Conservation (phyloP, 2,329 filamentous ascomycete species). For the Xylaria sp. region DNA sequence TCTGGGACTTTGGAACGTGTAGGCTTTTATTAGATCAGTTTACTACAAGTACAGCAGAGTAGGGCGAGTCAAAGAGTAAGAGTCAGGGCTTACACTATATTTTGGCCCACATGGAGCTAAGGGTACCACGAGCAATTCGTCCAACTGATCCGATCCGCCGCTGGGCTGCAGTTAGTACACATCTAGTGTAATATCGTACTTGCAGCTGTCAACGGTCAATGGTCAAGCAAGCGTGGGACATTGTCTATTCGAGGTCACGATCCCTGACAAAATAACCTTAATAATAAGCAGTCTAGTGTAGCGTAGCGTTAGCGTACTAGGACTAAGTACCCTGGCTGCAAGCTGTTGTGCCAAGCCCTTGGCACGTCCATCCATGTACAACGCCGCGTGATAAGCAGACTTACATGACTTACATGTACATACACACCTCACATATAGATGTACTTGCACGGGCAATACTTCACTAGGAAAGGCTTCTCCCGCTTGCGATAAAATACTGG, state of each 20-base stretch:
- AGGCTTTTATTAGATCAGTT: constrained; percentile 27
- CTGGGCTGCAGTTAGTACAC: no score
- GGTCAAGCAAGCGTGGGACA: no score
- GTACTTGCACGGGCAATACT: neutral
- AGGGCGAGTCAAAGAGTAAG: constrained; percentile 27
- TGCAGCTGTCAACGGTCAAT: constrained; percentile 10
- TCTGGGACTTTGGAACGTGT: neutral
- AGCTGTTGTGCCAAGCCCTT: constrained; percentile 29
- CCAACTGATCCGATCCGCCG: neutral
- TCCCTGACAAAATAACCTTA: constrained; percentile 20
- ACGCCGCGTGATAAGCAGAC: constrained; percentile 29
- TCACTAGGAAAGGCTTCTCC: constrained; percentile 17
- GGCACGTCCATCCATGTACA: constrained; percentile 26
- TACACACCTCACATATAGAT: no score
- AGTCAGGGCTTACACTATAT: constrained; percentile 26
- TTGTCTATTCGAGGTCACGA: constrained; percentile 13
- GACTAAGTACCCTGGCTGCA: constrained; percentile 3
- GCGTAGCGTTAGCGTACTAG: neutral
- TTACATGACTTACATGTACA: no score
- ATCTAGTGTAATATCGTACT: neutral
- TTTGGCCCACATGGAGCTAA: constrained; percentile 22
- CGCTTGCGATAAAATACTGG: neutral
- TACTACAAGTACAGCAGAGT: constrained; percentile 21
- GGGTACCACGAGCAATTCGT: constrained; percentile 18
- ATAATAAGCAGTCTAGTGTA: constrained; percentile 16